A percentile compares a stretch with the other conserved stretches of the same genome.
phyloP scores from a whole-genome alignment of 306 rosid species.

The Casuarina equisetifolia region DNA sequence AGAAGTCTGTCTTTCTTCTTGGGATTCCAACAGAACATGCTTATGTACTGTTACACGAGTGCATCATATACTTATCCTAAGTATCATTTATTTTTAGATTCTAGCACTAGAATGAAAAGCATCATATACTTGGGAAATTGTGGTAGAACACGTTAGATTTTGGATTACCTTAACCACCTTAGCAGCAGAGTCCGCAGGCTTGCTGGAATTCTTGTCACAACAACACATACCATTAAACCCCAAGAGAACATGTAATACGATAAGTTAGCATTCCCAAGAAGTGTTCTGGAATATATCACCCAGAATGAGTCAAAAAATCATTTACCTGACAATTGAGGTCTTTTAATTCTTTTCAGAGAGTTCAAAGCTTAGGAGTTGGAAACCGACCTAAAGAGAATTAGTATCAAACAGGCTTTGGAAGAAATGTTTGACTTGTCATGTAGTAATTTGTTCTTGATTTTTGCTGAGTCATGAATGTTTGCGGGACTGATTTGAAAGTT shows the following conservation, averaged over 20 bases:
- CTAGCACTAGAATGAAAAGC: not conserved
- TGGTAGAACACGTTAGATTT: not conserved
- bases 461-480: not conserved
- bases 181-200: too few species aligned
- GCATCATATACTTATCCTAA: not conserved
- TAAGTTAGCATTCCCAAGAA: not conserved
- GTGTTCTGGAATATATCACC: not conserved
- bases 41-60: not conserved
- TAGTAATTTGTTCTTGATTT: not conserved
- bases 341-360: not conserved
- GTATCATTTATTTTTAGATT: not conserved
- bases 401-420: not conserved
- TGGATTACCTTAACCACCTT: too few species aligned
- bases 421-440: conserved; percentile 1
- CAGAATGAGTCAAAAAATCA: not conserved
- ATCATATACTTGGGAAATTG: not conserved
- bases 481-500: not conserved
- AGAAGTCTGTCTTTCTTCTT: not conserved
- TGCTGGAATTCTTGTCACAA: too few species aligned
- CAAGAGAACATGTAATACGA: not conserved
- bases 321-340: not conserved
- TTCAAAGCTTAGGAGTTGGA: not conserved
- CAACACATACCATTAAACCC: too few species aligned
- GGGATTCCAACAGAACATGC: not conserved
- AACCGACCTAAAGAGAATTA: not conserved